Conservation (phyloP, 768 basidiomycete species). For the Macrolepiota dolichaula region DNA sequence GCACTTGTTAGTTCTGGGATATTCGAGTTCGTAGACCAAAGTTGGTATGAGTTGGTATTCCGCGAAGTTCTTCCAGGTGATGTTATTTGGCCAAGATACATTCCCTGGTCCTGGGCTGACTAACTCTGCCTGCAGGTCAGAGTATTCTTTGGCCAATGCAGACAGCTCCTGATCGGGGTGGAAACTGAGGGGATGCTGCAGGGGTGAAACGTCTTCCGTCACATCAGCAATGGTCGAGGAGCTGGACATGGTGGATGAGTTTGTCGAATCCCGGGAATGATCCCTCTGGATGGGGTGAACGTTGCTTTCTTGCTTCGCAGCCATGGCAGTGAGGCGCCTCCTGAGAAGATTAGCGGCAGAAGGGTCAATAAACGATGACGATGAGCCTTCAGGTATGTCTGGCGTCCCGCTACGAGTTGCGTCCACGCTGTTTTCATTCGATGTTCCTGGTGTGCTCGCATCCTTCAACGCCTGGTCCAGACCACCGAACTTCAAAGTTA, state of each 20-base stretch:
- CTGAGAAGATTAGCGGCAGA: conserved; percentile 51
- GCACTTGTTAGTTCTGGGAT: conserved; percentile 84
- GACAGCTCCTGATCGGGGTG: conserved; percentile 69
- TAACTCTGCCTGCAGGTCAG: conserved; percentile 75
- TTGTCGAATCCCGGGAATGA: background rate
- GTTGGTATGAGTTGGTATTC: conserved; percentile 88
- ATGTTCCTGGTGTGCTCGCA: conserved; percentile 34
- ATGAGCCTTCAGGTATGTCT: conserved; percentile 37
- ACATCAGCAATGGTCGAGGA: background rate
- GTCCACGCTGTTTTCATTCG: conserved; percentile 23
- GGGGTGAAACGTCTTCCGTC: conserved; percentile 10
- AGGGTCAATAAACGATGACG: conserved; percentile 53
- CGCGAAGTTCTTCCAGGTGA: conserved; percentile 77
- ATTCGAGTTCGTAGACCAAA: conserved; percentile 94
- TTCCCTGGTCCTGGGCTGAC: conserved; percentile 62
- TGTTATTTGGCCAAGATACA: conserved; percentile 82
- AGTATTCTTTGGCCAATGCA: conserved; percentile 68
- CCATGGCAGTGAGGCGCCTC: conserved; percentile 48
- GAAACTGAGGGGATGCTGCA: conserved; percentile 49
- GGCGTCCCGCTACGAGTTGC: conserved; percentile 41
- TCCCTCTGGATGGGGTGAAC: conserved; percentile 7
- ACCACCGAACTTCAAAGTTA: conserved; percentile 55
- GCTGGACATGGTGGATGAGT: background rate
- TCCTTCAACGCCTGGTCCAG: conserved; percentile 58
- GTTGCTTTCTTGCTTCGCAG: conserved; percentile 22